Evolutionary conservation across 768 basidiomycete genomes (phyloP).

Genomic region (Amanita thiersii): DNA sequence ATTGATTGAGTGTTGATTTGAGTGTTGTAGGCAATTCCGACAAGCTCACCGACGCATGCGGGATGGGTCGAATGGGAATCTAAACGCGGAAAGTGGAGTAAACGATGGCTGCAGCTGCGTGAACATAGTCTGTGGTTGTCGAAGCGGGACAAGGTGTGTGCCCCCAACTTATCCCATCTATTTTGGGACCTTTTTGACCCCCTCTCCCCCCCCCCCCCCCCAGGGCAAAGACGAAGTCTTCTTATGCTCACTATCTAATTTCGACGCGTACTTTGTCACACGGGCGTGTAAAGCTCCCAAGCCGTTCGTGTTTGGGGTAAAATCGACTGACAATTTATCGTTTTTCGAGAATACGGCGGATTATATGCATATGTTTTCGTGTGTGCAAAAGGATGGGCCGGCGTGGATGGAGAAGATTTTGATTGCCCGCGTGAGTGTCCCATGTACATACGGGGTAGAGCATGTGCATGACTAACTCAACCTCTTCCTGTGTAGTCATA

Average conservation of each 20-base stretch:
- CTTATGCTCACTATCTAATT: conserved; percentile 81
- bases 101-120: conserved; percentile 81
- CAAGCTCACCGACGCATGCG: conserved; percentile 36
- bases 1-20: conserved; percentile 8
- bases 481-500: conserved; percentile 49
- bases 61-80: conserved; percentile 83
- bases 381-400: conserved; percentile 63
- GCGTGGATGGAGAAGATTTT: conserved; percentile 77
- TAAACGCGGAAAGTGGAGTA: conserved; percentile 93
- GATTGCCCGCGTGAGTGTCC: conserved; percentile 64
- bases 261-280: conserved; percentile 80
- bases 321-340: conserved; percentile 80
- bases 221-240: conserved; percentile 80
- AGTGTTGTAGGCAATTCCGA: conserved; percentile 26
- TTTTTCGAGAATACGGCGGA: conserved; percentile 85
- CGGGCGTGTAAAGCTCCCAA: conserved; percentile 78
- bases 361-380: conserved; percentile 82
- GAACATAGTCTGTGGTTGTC: conserved; percentile 84
- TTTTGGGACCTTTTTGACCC: neutral
- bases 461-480: conserved; percentile 10
- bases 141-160: conserved; percentile 78
- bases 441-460: conserved; percentile 2
- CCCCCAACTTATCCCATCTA: conserved; percentile 1
- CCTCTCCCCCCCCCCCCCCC: neutral
- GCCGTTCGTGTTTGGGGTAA: conserved; percentile 76